phyloP scores from a whole-genome alignment of 352 stramenopile genomes.

The Globisporangium okanoganense region DNA sequence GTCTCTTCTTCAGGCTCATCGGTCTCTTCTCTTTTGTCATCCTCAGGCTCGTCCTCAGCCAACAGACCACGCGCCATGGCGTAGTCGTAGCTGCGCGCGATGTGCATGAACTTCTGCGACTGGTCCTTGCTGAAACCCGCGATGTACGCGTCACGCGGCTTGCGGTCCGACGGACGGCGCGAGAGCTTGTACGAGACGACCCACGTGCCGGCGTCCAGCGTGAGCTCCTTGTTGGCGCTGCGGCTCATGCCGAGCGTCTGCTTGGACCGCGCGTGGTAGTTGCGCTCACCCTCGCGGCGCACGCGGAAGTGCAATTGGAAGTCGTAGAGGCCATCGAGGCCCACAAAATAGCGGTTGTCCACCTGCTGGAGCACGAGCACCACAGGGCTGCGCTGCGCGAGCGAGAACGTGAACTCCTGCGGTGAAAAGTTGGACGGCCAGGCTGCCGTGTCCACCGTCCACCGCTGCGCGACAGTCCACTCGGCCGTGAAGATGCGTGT shows the following conservation, averaged over 20 bases:
- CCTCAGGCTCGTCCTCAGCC: slow-evolving; percentile 2
- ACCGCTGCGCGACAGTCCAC: slow-evolving; percentile 31
- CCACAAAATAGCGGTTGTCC: slow-evolving; percentile 32
- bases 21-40: background rate
- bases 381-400: slow-evolving; percentile 17
- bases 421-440: slow-evolving; percentile 26
- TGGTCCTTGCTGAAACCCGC: slow-evolving; percentile 16
- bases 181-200: slow-evolving; percentile 25
- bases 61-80: slow-evolving; percentile 16
- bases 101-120: slow-evolving; percentile 30
- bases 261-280: slow-evolving; percentile 25
- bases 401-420: slow-evolving; percentile 26
- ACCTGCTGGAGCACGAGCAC: slow-evolving; percentile 34
- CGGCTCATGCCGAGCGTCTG: slow-evolving; percentile 23
- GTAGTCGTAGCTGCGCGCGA: slow-evolving; percentile 32
- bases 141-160: slow-evolving; percentile 19
- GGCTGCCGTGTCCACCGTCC: slow-evolving; percentile 20
- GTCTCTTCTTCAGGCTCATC: slow-evolving; percentile 13
- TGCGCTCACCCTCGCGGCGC: slow-evolving; percentile 19
- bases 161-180: slow-evolving; percentile 11
- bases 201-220: slow-evolving; percentile 24
- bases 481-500: slow-evolving; percentile 29
- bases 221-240: slow-evolving; percentile 32
- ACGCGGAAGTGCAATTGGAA: slow-evolving; percentile 34
- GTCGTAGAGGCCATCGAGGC: slow-evolving; percentile 33